phyloP scores from a whole-genome alignment of 768 basidiomycete species.

The Suillus subalutaceus region DNA sequence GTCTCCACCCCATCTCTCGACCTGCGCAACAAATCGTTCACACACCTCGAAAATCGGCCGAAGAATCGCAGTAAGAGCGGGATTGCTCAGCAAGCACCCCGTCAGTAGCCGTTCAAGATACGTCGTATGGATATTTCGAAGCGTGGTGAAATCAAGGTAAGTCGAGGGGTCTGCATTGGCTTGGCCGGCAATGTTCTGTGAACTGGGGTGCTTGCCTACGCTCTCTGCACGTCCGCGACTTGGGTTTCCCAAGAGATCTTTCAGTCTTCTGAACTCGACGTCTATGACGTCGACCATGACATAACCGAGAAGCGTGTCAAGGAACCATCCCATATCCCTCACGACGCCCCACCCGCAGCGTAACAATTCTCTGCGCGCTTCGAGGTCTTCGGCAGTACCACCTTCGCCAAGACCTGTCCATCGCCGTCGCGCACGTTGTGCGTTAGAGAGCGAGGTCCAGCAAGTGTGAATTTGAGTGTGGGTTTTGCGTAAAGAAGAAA shows the following conservation, averaged over 20 bases:
- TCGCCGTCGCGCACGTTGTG: slow-evolving; percentile 79
- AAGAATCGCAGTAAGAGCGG: slow-evolving; percentile 60
- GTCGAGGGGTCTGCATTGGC: slow-evolving; percentile 25
- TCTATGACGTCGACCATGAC: slow-evolving; percentile 92
- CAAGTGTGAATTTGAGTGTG: slow-evolving; percentile 79
- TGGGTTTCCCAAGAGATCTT: slow-evolving; percentile 50
- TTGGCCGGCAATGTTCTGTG: slow-evolving; percentile 13
- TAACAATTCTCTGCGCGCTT: slow-evolving; percentile 63
- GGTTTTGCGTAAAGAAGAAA: slow-evolving; percentile 82
- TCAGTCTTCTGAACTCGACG: slow-evolving; percentile 75
- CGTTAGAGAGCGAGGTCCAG: slow-evolving; percentile 85
- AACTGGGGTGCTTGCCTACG: slow-evolving; percentile 12
- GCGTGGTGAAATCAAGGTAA: slow-evolving; percentile 80
- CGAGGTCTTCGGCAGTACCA: slow-evolving; percentile 72
- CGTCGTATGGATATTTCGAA: slow-evolving; percentile 79
- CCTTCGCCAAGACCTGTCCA: slow-evolving; percentile 91
- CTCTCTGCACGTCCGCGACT: slow-evolving; percentile 24
- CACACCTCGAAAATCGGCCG: slow-evolving; percentile 80
- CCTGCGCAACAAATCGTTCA: slow-evolving; percentile 83
- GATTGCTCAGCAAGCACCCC: slow-evolving; percentile 77
- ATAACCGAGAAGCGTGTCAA: slow-evolving; percentile 82
- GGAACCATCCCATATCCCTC: slow-evolving; percentile 89
- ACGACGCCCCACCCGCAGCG: slow-evolving; percentile 88
- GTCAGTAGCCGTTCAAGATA: slow-evolving; percentile 81
- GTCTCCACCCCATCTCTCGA: slow-evolving; percentile 93